Conservation (phyloP, 768 basidiomycete genomes). For the Boletus subcaerulescens region DNA sequence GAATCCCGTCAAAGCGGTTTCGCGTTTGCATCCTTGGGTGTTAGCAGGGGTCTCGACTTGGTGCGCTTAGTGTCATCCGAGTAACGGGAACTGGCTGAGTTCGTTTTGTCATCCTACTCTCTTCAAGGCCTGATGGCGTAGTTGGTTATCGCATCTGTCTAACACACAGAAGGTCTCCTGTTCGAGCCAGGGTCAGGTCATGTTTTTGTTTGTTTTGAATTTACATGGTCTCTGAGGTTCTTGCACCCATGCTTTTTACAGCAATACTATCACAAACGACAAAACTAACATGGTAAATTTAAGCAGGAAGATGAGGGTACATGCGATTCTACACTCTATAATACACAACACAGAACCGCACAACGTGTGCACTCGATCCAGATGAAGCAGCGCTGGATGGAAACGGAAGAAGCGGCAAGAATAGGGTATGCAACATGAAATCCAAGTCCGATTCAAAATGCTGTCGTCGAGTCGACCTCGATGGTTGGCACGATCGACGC, state of each 20-base stretch:
- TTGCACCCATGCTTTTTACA: no score
- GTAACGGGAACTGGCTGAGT: no score
- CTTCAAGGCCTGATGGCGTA: slow-evolving; percentile 29
- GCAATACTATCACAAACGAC: neutral
- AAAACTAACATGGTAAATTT: neutral
- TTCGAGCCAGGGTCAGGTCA: slow-evolving; percentile 58
- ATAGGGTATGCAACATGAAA: slow-evolving; percentile 15
- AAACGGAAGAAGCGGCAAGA: neutral
- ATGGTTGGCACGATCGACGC: slow-evolving; percentile 98
- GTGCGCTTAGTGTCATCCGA: no score
- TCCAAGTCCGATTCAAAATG: slow-evolving; percentile 41
- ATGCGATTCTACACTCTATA: slow-evolving; percentile 25
- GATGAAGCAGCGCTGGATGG: neutral
- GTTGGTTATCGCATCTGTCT: slow-evolving; percentile 81
- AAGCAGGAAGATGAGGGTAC: slow-evolving; percentile 21
- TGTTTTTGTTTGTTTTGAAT: neutral
- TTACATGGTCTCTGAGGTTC: no score
- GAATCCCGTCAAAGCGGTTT: no score
- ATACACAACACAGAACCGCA: slow-evolving; percentile 1
- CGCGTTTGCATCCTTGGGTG: no score
- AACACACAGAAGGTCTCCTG: slow-evolving; percentile 74
- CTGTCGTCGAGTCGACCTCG: slow-evolving; percentile 91
- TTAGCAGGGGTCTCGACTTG: no score
- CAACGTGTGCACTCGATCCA: slow-evolving; percentile 2
- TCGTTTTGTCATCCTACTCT: no score